phyloP scores from a whole-genome alignment of 352 stramenopile species.

The Phytopythium boreale region DNA sequence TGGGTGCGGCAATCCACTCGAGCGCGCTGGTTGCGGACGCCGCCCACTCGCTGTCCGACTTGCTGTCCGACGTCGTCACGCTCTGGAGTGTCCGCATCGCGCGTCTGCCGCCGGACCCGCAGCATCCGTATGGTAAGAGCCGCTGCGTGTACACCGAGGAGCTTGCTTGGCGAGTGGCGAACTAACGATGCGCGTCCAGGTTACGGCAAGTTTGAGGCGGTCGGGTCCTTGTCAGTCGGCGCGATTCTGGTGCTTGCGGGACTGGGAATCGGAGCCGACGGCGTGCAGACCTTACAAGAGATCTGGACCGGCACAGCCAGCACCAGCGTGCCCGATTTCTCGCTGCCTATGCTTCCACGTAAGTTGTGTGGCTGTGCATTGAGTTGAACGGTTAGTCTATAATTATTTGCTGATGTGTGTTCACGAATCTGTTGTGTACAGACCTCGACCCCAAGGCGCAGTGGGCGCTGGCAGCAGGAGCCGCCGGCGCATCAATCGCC shows the following conservation, averaged over 20 bases:
- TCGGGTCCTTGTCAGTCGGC: slow-evolving; percentile 84
- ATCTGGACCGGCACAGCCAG: slow-evolving; percentile 39
- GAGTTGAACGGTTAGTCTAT: too few relatives aligned
- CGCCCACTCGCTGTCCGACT: slow-evolving; percentile 94
- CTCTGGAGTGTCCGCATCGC: slow-evolving; percentile 92
- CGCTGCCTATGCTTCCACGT: slow-evolving; percentile 50
- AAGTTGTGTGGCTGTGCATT: background rate
- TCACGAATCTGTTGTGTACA: background rate
- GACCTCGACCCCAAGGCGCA: slow-evolving; percentile 53
- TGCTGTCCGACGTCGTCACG: slow-evolving; percentile 96
- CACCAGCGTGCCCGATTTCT: slow-evolving; percentile 28
- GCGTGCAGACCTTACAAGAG: slow-evolving; percentile 72
- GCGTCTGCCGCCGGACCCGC: slow-evolving; percentile 91
- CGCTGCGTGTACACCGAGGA: background rate
- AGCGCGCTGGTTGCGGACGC: slow-evolving; percentile 95
- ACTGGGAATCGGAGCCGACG: slow-evolving; percentile 64
- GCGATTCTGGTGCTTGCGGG: slow-evolving; percentile 79
- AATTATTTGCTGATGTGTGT: too few relatives aligned
- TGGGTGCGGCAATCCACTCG: slow-evolving; percentile 80
- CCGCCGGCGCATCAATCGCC: slow-evolving; percentile 88
- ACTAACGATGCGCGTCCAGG: slow-evolving; percentile 19
- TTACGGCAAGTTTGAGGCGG: slow-evolving; percentile 89
- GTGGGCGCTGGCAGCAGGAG: slow-evolving; percentile 73
- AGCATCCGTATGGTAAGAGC: slow-evolving; percentile 81
- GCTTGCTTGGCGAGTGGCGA: too few relatives aligned